Conservation (phyloP, 768 basidiomycete species). For the Lactarius trivialis region DNA sequence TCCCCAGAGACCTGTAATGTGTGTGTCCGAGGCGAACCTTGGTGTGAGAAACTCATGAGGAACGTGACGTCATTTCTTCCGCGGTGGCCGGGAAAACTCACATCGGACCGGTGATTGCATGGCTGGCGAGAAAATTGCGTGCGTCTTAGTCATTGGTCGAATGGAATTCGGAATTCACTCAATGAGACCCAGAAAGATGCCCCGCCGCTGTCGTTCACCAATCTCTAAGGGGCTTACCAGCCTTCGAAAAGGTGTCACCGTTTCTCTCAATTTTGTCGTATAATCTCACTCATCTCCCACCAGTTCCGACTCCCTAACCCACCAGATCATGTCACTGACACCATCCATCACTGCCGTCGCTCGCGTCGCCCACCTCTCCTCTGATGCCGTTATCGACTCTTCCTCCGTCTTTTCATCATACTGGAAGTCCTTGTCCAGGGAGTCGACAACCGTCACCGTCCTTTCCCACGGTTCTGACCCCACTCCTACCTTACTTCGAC, state of each 20-base stretch:
- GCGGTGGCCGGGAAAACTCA: too few relatives aligned
- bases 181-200: background rate
- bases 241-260: background rate
- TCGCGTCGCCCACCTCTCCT: constrained; percentile 65
- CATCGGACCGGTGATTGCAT: too few relatives aligned
- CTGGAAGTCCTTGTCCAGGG: constrained; percentile 31
- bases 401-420: constrained; percentile 36
- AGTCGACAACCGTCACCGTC: constrained; percentile 36
- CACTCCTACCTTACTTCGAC: constrained; percentile 48
- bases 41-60: too few relatives aligned
- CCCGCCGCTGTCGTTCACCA: background rate
- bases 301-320: background rate
- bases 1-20: too few relatives aligned
- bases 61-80: too few relatives aligned
- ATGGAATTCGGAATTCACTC: background rate
- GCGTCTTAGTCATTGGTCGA: constrained; percentile 27
- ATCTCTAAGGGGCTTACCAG: background rate
- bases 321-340: constrained; percentile 9
- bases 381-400: constrained; percentile 58
- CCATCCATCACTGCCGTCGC: constrained; percentile 41
- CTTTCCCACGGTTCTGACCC: constrained; percentile 64
- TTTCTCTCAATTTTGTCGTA: background rate
- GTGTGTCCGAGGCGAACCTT: too few relatives aligned
- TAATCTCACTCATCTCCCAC: background rate
- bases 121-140: constrained; percentile 25